Conservation (phyloP, 805 yeast genomes). For the Saturnispora saitoi region DNA sequence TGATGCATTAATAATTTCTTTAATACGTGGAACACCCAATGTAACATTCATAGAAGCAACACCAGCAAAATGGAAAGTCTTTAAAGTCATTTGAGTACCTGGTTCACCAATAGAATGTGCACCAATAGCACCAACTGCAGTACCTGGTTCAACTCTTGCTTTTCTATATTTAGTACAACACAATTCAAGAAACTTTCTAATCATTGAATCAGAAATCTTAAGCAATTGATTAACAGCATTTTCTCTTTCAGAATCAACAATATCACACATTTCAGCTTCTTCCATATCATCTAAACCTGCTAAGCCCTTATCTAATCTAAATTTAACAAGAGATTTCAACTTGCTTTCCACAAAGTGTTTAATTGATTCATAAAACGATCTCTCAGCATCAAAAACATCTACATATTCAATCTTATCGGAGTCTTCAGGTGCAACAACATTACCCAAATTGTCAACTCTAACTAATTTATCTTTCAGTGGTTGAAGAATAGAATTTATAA, state of each 20-base stretch:
- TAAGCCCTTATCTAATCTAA: constrained; percentile 47
- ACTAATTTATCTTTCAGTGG: constrained; percentile 55
- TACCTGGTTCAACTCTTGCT: constrained; percentile 96
- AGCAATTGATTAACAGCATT: constrained; percentile 53
- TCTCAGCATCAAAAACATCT: constrained; percentile 82
- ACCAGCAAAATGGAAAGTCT: constrained; percentile 85
- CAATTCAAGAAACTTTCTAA: constrained; percentile 59
- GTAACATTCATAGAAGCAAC: constrained; percentile 99
- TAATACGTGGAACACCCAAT: constrained; percentile 98
- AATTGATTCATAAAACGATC: constrained; percentile 73
- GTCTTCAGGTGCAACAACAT: constrained; percentile 36
- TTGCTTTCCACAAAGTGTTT: constrained; percentile 52
- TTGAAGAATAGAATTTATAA: constrained; percentile 45
- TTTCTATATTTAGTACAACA: constrained; percentile 75
- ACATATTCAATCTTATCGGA: constrained; percentile 50
- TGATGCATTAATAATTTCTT: constrained; percentile 96
- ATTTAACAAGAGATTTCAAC: constrained; percentile 45
- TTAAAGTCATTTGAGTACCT: constrained; percentile 96
- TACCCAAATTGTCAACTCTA: constrained; percentile 70
- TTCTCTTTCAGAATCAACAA: constrained; percentile 22
- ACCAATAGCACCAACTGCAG: constrained; percentile 99
- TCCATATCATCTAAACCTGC: constrained; percentile 32
- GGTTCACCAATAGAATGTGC: constrained; percentile 99
- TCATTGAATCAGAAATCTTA: constrained; percentile 54
- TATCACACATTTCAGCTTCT: constrained; percentile 21